These are phyloP conservation scores for Plasmodium gonderi DNA, from an alignment of 169 alveolate species.

Conservation along the genomic window DNA sequence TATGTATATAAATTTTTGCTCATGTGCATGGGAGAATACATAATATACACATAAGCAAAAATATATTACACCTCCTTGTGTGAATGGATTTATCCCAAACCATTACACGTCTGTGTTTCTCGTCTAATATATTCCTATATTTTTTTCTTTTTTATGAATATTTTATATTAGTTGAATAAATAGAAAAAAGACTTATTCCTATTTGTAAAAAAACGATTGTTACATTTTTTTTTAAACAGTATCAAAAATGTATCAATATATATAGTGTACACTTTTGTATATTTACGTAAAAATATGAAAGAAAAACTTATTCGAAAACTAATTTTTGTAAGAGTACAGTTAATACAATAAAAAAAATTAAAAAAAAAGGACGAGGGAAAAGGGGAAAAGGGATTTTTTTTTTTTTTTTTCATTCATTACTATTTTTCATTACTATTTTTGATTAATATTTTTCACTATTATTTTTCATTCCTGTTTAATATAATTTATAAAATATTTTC, in stretches of 20 bases:
- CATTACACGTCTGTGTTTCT: background rate
- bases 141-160: background rate
- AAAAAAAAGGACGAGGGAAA: background rate
- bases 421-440: no score
- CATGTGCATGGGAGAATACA: background rate
- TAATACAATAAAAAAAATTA: background rate
- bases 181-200: background rate
- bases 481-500: background rate
- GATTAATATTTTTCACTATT: no score
- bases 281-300: background rate
- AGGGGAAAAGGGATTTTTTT: background rate
- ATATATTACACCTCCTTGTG: background rate
- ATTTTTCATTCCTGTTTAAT: background rate
- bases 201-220: slow-evolving; percentile 1
- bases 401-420: background rate
- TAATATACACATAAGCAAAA: background rate
- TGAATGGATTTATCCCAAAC: background rate
- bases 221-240: slow-evolving; percentile 6
- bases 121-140: background rate
- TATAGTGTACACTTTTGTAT: background rate
- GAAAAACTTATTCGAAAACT: background rate
- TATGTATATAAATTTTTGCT: background rate
- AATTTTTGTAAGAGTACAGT: slow-evolving; percentile 1
- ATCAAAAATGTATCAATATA: background rate
- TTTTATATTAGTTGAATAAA: slow-evolving; percentile 12